Conservation (phyloP, 257 asterid genomes). For the Ajuga chamaepitys region DNA sequence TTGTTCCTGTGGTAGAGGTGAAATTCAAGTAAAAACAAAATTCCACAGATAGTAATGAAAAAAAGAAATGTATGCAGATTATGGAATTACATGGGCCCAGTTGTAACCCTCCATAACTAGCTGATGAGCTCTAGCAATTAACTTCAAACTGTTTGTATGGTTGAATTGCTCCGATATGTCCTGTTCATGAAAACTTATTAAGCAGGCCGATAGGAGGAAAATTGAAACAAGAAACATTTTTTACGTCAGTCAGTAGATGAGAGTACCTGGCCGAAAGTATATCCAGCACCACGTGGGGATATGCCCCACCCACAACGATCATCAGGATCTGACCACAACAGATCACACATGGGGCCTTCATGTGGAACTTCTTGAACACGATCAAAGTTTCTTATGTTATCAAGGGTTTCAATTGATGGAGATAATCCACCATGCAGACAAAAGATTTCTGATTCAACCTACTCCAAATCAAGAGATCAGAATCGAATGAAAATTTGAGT, state of each 20-base stretch:
- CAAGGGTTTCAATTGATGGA: conserved; percentile 79
- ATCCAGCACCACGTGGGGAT: conserved; percentile 90
- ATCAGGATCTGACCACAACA: conserved; percentile 86
- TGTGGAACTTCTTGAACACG: conserved; percentile 92
- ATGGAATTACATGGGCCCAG: conserved; percentile 67
- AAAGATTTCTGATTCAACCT: conserved; percentile 85
- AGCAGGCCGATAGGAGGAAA: background rate
- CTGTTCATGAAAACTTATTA: conserved; percentile 25
- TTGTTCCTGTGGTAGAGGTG: conserved; percentile 46
- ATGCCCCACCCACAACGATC: conserved; percentile 93
- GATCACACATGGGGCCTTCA: conserved; percentile 92
- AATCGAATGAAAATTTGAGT: conserved; percentile 8
- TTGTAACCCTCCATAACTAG: conserved; percentile 90
- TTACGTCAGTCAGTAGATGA: background rate
- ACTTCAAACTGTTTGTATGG: conserved; percentile 65
- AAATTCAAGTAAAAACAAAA: conserved; percentile 9
- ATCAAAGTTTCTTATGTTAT: conserved; percentile 65
- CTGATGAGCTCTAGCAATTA: conserved; percentile 88
- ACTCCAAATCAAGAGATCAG: conserved; percentile 8
- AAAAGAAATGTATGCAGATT: background rate
- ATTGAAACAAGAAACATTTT: background rate
- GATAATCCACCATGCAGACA: conserved; percentile 86
- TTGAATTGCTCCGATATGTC: conserved; percentile 85
- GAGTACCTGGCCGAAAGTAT: conserved; percentile 75
- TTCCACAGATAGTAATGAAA: background rate